These are phyloP conservation scores for Fusarium neocosmosporiellum DNA, from an alignment of 2,329 filamentous ascomycete species.

Conservation along the genomic window DNA sequence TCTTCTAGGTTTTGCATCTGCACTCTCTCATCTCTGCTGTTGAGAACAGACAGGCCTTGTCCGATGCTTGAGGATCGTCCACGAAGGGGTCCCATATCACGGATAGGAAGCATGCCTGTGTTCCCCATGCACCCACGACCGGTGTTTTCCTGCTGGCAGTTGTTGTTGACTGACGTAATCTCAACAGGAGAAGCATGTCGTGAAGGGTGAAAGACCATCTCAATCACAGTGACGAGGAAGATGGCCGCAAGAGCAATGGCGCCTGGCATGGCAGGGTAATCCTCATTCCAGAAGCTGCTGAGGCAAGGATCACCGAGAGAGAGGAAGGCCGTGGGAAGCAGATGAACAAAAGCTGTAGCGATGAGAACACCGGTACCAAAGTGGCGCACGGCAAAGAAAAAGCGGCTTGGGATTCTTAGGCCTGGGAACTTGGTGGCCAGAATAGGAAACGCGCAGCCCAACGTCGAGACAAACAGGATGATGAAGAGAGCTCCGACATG, in stretches of 20 bases:
- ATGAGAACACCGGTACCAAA: constrained; percentile 82
- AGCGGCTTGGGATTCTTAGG: constrained; percentile 63
- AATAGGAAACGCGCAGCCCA: constrained; percentile 65
- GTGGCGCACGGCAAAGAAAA: constrained; percentile 71
- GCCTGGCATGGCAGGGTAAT: constrained; percentile 82
- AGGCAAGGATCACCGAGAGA: constrained; percentile 75
- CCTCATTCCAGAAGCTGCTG: constrained; percentile 77
- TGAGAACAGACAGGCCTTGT: constrained; percentile 47
- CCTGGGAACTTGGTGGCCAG: constrained; percentile 63
- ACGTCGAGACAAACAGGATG: constrained; percentile 59
- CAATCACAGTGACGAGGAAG: constrained; percentile 82
- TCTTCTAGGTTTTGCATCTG: constrained; percentile 29
- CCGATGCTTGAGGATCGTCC: constrained; percentile 51
- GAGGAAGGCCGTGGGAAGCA: constrained; percentile 73
- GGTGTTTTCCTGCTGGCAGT: neutral
- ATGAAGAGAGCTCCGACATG: constrained; percentile 69
- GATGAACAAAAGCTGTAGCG: constrained; percentile 83
- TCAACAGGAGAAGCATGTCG: constrained; percentile 45
- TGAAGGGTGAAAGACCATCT: constrained; percentile 72
- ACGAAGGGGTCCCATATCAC: constrained; percentile 49
- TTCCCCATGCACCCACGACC: constrained; percentile 41
- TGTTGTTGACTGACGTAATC: neutral
- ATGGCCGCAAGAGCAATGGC: constrained; percentile 83
- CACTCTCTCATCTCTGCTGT: constrained; percentile 33
- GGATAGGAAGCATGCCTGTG: constrained; percentile 44